Evolutionary conservation across 1,284 basidiomycete species (phyloP), one percentile per base, ranked within the genome.

Genomic region (Papiliotrema flavescens): DNA sequence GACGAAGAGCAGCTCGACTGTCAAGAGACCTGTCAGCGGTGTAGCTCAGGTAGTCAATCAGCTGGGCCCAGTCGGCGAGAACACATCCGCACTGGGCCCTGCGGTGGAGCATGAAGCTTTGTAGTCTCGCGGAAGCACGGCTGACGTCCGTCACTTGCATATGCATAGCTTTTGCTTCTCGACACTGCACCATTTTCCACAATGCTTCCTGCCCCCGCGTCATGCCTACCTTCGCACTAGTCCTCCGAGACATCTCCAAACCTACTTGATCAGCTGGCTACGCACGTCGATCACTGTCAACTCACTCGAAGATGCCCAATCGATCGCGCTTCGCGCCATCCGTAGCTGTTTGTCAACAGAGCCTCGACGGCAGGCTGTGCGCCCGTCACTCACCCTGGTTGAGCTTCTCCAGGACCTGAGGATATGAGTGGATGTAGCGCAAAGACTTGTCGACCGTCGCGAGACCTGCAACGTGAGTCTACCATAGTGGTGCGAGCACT

Each of bases 361-460:
- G 26, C 11, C 23, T 46, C 28, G 9, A 2, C 42, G 11, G 14
- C 3, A 14, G 32, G 6, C 11, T 5, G 11, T 32, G 28, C 28
- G 28, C 23, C 8, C 48, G 40, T 40, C 24, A 61, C 65, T 47
- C 44, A 70, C 67, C 67, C 46, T 81, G 80, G 71, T 84, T 80
- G 40, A 93, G 75, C 73, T 84, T 84, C 72, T 84, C 84, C 59
- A 84, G 66, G 23, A 90, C 78, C 55, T 82, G 82, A 0, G 88
- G 85, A 71, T 92, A 91, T 13, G 84, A 80, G 2, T 77, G 69
- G 26, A 89, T 75, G 73, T 93, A 93, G 66, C 78, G 83, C 79
- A 86, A 87, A 24, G 81, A 82, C 76, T 88, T 91, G 76, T 93
- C 90, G 59, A 91, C 79, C 1, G 83, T 80, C 0, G 88, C 90